phyloP scores from a whole-genome alignment of 2,329 filamentous ascomycete genomes.

The Macrophomina tecta region DNA sequence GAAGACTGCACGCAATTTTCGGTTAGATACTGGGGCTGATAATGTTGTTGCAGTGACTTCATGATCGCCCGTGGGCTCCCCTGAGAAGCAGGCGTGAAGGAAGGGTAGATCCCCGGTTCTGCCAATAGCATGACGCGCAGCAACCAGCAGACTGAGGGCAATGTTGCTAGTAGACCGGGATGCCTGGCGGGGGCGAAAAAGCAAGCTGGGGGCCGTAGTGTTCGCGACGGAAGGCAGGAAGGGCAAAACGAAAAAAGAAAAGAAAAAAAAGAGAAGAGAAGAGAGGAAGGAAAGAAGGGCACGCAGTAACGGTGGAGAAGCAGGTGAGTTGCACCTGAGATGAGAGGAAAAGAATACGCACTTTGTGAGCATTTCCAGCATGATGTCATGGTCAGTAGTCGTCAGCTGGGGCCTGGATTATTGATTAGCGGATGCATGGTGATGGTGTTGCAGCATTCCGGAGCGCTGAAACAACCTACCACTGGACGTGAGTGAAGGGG shows the following conservation, averaged over 20 bases:
- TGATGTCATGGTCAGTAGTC: conserved; percentile 64
- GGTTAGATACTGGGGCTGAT: conserved; percentile 10
- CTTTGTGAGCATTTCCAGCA: conserved; percentile 64
- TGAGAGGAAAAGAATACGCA: background rate
- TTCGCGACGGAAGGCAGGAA: background rate
- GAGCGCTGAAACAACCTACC: conserved; percentile 52
- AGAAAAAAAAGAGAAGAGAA: no score
- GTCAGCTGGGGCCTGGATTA: conserved; percentile 65
- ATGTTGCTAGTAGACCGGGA: background rate
- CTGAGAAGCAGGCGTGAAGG: conserved; percentile 15
- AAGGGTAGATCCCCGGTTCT: conserved; percentile 8
- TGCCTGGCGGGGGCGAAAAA: conserved; percentile 12
- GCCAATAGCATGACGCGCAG: conserved; percentile 15
- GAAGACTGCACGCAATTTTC: conserved; percentile 54
- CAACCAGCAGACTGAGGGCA: background rate
- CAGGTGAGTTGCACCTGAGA: background rate
- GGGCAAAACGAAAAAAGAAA: background rate
- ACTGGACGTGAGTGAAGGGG: conserved; percentile 66
- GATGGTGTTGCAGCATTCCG: conserved; percentile 16
- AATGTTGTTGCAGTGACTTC: conserved; percentile 25
- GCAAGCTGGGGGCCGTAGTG: background rate
- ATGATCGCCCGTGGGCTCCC: conserved; percentile 13
- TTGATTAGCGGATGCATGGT: conserved; percentile 17
- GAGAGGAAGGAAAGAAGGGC: no score
- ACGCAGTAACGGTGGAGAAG: no score